phyloP scores from a whole-genome alignment of 2,329 filamentous ascomycete species.

The Aspergillus sp. region DNA sequence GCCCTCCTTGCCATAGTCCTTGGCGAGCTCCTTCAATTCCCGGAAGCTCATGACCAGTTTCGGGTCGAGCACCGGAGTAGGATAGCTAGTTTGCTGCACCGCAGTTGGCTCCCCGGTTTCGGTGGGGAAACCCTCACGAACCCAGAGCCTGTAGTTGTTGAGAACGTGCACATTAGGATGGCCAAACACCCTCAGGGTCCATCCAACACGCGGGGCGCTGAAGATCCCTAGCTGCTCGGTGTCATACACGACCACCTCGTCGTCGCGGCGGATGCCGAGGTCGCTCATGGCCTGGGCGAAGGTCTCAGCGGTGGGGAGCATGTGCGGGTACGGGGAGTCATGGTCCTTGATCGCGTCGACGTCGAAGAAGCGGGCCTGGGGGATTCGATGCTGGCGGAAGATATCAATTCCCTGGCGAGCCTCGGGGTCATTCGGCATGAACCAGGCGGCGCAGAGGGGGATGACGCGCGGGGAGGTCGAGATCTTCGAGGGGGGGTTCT shows the following conservation, averaged over 20 bases:
- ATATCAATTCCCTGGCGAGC: slow-evolving; percentile 68
- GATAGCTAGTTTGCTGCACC: slow-evolving; percentile 36
- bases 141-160: slow-evolving; percentile 95
- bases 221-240: slow-evolving; percentile 86
- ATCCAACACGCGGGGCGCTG: slow-evolving; percentile 83
- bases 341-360: slow-evolving; percentile 85
- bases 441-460: slow-evolving; percentile 89
- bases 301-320: slow-evolving; percentile 72
- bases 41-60: slow-evolving; percentile 70
- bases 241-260: slow-evolving; percentile 91
- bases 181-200: slow-evolving; percentile 86
- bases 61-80: slow-evolving; percentile 48
- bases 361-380: slow-evolving; percentile 89
- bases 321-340: slow-evolving; percentile 84
- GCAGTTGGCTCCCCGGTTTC: slow-evolving; percentile 55
- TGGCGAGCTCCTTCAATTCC: slow-evolving; percentile 66
- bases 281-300: slow-evolving; percentile 85
- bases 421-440: slow-evolving; percentile 75
- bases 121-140: slow-evolving; percentile 69
- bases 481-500: slow-evolving; percentile 69
- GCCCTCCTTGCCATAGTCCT: slow-evolving; percentile 72
- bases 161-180: slow-evolving; percentile 80
- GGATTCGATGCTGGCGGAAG: slow-evolving; percentile 76
- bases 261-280: slow-evolving; percentile 76
- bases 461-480: slow-evolving; percentile 76